These are phyloP conservation scores for Eutypella sp. DNA, from an alignment of 2,329 filamentous ascomycete genomes.

Conservation along the genomic window DNA sequence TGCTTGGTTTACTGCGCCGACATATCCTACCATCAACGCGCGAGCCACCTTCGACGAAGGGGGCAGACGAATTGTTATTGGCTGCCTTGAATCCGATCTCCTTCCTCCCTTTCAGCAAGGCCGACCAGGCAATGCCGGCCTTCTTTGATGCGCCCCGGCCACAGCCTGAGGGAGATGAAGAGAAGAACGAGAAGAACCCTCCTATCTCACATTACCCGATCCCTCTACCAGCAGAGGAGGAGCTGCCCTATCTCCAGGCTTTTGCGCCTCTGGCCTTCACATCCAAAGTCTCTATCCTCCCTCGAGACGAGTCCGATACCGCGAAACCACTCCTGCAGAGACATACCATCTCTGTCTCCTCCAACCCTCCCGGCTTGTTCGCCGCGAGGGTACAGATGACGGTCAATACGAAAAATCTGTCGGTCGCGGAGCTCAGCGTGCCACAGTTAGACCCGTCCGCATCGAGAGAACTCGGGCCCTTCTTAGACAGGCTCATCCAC, in stretches of 20 bases:
- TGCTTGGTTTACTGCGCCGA: slow-evolving; percentile 37
- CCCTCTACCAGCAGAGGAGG: slow-evolving; percentile 57
- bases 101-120: slow-evolving; percentile 46
- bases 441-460: slow-evolving; percentile 53
- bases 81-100: slow-evolving; percentile 46
- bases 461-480: slow-evolving; percentile 51
- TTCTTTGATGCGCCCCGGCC: slow-evolving; percentile 14
- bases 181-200: slow-evolving; percentile 32
- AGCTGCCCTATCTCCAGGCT: slow-evolving; percentile 63
- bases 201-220: slow-evolving; percentile 59
- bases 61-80: slow-evolving; percentile 40
- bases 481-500: slow-evolving; percentile 40
- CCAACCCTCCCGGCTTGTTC: slow-evolving; percentile 50
- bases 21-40: slow-evolving; percentile 35
- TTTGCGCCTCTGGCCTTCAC: slow-evolving; percentile 65
- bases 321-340: slow-evolving; percentile 40
- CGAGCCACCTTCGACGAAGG: slow-evolving; percentile 21
- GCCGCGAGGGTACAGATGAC: slow-evolving; percentile 52
- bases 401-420: slow-evolving; percentile 48
- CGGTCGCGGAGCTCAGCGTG: slow-evolving; percentile 49
- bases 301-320: slow-evolving; percentile 20
- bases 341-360: slow-evolving; percentile 51
- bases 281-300: slow-evolving; percentile 46
- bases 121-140: slow-evolving; percentile 21
- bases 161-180: slow-evolving; percentile 10